Conservation (phyloP, 768 basidiomycete genomes). For the Omphalotus guepiniiformis region DNA sequence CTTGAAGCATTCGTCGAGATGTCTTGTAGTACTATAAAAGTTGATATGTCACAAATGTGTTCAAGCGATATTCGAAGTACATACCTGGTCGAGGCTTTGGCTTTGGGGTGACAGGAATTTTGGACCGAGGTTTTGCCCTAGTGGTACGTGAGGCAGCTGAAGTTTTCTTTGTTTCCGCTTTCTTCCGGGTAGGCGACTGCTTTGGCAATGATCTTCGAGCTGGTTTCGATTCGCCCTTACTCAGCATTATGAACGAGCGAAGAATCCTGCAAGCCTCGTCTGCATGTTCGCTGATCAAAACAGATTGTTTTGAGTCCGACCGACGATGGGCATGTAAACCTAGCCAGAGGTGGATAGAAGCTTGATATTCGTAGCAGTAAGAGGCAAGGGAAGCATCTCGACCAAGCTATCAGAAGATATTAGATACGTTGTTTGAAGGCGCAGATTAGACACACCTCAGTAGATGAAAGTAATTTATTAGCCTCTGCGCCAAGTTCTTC, state of each 20-base stretch:
- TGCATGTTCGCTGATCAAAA: constrained; percentile 45
- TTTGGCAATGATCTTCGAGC: constrained; percentile 25
- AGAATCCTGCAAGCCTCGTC: constrained; percentile 51
- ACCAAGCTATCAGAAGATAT: constrained; percentile 31
- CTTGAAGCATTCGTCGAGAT: background rate
- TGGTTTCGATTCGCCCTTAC: constrained; percentile 11
- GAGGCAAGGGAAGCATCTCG: constrained; percentile 29
- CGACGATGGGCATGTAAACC: constrained; percentile 67
- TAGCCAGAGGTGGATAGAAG: constrained; percentile 60
- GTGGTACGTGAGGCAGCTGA: constrained; percentile 11
- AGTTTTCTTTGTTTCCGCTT: background rate
- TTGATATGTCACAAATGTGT: background rate
- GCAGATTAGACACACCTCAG: no score
- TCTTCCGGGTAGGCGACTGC: constrained; percentile 8
- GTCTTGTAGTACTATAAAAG: background rate
- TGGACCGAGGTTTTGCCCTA: constrained; percentile 10
- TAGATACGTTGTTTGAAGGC: no score
- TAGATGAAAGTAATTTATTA: no score
- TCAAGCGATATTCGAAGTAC: background rate
- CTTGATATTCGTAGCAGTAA: constrained; percentile 44
- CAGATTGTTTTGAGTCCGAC: constrained; percentile 37
- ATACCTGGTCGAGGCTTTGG: constrained; percentile 31
- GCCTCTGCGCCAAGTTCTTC: constrained; percentile 25
- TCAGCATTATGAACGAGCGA: constrained; percentile 26
- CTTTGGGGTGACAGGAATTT: constrained; percentile 41